Evolutionary conservation across 2,329 filamentous ascomycete genomes (phyloP).

Genomic region (Aspergillus melleus): DNA sequence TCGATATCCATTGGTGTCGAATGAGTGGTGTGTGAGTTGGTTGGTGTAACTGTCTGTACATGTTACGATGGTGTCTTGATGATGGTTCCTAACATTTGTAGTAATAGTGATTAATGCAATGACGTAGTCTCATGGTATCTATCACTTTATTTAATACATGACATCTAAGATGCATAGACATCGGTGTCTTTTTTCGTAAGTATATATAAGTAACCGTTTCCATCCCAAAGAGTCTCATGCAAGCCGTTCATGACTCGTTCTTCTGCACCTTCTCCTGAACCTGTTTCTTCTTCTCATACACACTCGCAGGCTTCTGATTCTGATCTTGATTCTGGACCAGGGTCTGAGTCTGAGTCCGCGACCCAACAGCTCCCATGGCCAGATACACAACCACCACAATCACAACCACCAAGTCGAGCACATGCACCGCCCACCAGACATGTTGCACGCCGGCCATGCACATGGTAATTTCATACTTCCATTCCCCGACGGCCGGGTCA

Average conservation of each 20-base stretch:
- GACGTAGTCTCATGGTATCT: constrained; percentile 11
- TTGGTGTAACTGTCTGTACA: no score
- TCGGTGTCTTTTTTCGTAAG: not conserved
- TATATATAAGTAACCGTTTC: no score
- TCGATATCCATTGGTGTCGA: no score
- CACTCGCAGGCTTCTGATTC: not conserved
- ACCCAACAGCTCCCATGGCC: constrained; percentile 4
- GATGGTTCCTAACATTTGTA: no score
- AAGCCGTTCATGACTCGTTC: not conserved
- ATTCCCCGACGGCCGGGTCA: constrained; percentile 60
- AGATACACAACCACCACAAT: constrained; percentile 29
- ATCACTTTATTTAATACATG: constrained; percentile 14
- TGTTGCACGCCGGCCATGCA: constrained; percentile 84
- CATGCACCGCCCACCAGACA: constrained; percentile 89
- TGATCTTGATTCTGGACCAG: no score
- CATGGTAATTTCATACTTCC: constrained; percentile 76
- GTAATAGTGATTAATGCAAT: not conserved
- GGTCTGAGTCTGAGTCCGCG: not conserved
- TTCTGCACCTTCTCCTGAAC: not conserved
- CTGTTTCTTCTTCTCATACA: not conserved
- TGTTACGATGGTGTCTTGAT: no score
- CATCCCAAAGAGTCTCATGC: no score
- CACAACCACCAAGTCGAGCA: constrained; percentile 61
- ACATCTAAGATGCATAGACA: constrained; percentile 2
- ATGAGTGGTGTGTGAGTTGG: no score